phyloP scores from a whole-genome alignment of 306 rosid species.

The Leucaena leucocephala region DNA sequence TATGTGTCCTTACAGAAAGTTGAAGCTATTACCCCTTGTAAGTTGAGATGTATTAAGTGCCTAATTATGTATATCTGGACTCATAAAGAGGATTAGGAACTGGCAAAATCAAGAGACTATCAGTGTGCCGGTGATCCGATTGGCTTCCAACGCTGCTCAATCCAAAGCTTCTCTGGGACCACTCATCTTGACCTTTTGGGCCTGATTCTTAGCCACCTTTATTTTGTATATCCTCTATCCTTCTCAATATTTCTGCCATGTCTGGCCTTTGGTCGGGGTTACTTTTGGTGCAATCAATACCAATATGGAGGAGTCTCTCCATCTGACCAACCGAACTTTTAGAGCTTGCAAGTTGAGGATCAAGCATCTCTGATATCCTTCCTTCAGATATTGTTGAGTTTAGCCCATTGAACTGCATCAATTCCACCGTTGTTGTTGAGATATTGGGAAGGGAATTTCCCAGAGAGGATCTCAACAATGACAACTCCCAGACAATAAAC shows the following conservation, averaged over 20 bases:
- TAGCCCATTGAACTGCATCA: constrained; percentile 74
- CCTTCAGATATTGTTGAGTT: constrained; percentile 56
- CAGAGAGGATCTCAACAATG: constrained; percentile 72
- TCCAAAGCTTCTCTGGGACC: constrained; percentile 28
- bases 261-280: constrained; percentile 51
- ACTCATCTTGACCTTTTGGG: constrained; percentile 31
- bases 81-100: constrained; percentile 12
- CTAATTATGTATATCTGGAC: background rate
- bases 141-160: constrained; percentile 37
- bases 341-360: constrained; percentile 56
- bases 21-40: constrained; percentile 22
- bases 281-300: constrained; percentile 62
- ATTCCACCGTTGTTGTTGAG: constrained; percentile 63
- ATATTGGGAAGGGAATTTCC: constrained; percentile 81
- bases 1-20: background rate
- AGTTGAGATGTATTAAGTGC: background rate
- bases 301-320: constrained; percentile 56
- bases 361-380: constrained; percentile 64
- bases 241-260: constrained; percentile 57
- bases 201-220: constrained; percentile 33
- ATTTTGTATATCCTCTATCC: constrained; percentile 53
- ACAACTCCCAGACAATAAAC: constrained; percentile 78
- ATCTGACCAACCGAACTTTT: constrained; percentile 45
- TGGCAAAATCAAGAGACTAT: constrained; percentile 36
- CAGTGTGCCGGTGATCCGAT: background rate